Evolutionary conservation across 2,329 filamentous ascomycete species (phyloP), one percentile per base, ranked within the genome.

Genomic region (Alternaria incomplexa): DNA sequence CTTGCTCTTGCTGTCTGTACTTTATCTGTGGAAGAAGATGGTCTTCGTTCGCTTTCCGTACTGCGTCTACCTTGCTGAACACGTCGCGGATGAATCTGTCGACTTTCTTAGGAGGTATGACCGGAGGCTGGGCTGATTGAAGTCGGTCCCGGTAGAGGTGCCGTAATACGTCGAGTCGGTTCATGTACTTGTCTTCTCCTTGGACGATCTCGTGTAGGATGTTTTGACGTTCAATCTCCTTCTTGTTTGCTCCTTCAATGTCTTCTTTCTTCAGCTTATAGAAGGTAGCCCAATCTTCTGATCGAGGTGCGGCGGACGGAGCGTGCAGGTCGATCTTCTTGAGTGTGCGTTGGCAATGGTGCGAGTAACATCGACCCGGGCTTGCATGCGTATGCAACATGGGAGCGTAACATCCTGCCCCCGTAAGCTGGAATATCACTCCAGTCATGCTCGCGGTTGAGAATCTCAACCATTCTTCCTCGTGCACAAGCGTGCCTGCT

Each of bases 391-490:
- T 81, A 77, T 99, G 96, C 9, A 98, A 80, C 73, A 90, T 92
- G 1, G 93, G 88, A 5, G 95, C 90, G 79, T 99, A 99, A 77
- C 96, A 99, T 13, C 96, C 96, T 22, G 89, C 89, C 7, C 94
- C 93, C 4, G 94, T 97, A 52, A 99, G 84, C 78, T 99, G 96
- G 86, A 92, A 97, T 47, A 99, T 83, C 5, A 99, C 94, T 59
- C 96, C 96, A 22, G 92, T 94, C 73, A 98, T 89, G 23, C 87
- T 88, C 7, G 91, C 93, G 1, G 87, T 85, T 7, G 93, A 91
- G 76, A 98, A 94, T 76, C 96, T 97, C 68, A 99, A 91, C 96
- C 96, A 99, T 82, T 99, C 96, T 79, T 99, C 96, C 32, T 97
- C 95, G 13, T 90, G 90, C 6, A 96, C 84, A 30, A 99, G 83